Conservation (phyloP, 176 grass and related monocot species). For the bread wheat (Triticum aestivum) region IWGSC_CS_RefSeq_v2.1 NC_057811.1:342287983-342288482, state of each 20-base stretch:
- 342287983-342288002: slow-evolving; percentile 91
- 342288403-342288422: slow-evolving; percentile 93
- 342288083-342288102: slow-evolving; percentile 75
- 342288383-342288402: slow-evolving; percentile 62
- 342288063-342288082: slow-evolving; percentile 89
- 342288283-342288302: slow-evolving; percentile 80
- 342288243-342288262: slow-evolving; percentile 38
- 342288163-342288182: slow-evolving; percentile 59
- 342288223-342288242: slow-evolving; percentile 38
- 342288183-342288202: slow-evolving; percentile 71
- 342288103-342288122: slow-evolving; percentile 90
- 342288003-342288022: slow-evolving; percentile 94
- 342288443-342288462: slow-evolving; percentile 54
- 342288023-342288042: slow-evolving; percentile 85
- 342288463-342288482: slow-evolving; percentile 83
- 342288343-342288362: slow-evolving; percentile 89
- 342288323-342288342: slow-evolving; percentile 82
- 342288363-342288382: slow-evolving; percentile 78
- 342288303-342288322: slow-evolving; percentile 96
- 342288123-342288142: slow-evolving; percentile 89
- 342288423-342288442: slow-evolving; percentile 70
- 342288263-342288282: slow-evolving; percentile 55
- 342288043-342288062: slow-evolving; percentile 89
- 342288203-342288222: slow-evolving; percentile 58
- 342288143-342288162: slow-evolving; percentile 74